Percentiles rank a stretch among this genome's conserved stretches.
phyloP scores from a whole-genome alignment of 768 basidiomycete species.

The Lactifluus piperatus region DNA sequence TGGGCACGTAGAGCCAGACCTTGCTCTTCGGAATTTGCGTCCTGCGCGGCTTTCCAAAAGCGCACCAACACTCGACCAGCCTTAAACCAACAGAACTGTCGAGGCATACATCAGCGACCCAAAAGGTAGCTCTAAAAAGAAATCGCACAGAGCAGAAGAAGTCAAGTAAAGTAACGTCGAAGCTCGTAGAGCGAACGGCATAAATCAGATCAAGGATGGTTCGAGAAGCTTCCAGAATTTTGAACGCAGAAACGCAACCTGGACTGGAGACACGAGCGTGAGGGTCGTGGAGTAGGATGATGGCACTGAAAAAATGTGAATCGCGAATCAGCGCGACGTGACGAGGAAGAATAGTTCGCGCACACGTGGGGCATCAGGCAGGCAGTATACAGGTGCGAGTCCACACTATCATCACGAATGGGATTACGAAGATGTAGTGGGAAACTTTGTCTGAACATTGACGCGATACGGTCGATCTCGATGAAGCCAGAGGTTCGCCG shows the following conservation, averaged over 20 bases:
- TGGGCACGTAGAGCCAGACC: conserved; percentile 51
- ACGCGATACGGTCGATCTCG: conserved; percentile 24
- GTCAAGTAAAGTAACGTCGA: conserved; percentile 60
- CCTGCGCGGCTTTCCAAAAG: conserved; percentile 55
- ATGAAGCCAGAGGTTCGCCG: conserved; percentile 26
- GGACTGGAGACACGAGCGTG: conserved; percentile 52
- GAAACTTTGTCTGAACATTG: conserved; percentile 23
- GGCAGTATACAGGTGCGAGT: conserved; percentile 29
- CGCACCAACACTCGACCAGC: conserved; percentile 58
- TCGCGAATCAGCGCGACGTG: conserved; percentile 1
- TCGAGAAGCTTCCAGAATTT: conserved; percentile 58
- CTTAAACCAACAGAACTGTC: conserved; percentile 60
- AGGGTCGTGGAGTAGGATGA: conserved; percentile 66
- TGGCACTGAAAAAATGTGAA: conserved; percentile 37
- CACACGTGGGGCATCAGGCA: conserved; percentile 26
- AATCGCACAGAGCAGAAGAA: conserved; percentile 55
- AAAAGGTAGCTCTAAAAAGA: background rate
- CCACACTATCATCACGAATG: conserved; percentile 32
- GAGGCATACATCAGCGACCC: background rate
- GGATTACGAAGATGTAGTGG: conserved; percentile 27
- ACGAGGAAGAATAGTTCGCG: conserved; percentile 27
- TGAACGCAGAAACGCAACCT: conserved; percentile 60
- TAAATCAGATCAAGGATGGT: conserved; percentile 61
- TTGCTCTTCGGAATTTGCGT: conserved; percentile 48
- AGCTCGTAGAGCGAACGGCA: conserved; percentile 59